These are phyloP conservation scores for Mrakia gelida DNA, from an alignment of 768 basidiomycete genomes.

Conservation along the genomic window DNA sequence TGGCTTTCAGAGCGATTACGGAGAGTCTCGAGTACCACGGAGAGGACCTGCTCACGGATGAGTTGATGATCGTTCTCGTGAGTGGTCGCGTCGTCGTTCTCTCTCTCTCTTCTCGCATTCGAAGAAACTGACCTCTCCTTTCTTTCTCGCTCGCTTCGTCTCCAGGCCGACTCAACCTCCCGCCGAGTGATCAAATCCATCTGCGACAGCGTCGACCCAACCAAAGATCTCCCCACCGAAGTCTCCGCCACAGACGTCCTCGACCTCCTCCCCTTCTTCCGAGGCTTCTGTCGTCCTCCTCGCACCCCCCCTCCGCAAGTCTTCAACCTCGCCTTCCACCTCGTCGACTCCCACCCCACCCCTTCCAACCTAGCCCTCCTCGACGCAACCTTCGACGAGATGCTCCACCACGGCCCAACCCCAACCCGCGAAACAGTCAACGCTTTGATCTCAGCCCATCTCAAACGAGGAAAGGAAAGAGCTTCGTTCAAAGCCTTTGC, in stretches of 20 bases:
- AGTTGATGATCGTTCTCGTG: conserved; percentile 3
- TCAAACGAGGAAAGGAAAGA: background rate
- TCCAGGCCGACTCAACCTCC: background rate
- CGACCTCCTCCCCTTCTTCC: conserved; percentile 19
- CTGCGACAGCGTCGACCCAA: background rate
- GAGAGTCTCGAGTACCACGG: conserved; percentile 10
- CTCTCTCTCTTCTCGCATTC: background rate
- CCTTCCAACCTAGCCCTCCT: background rate
- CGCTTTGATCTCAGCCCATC: background rate
- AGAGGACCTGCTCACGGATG: conserved; percentile 19
- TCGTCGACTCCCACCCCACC: conserved; percentile 15
- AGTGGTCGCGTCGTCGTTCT: background rate
- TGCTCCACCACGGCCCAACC: conserved; percentile 11
- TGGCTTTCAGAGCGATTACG: conserved; percentile 6
- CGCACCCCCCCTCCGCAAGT: background rate
- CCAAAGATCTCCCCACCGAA: background rate
- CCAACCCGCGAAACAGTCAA: conserved; percentile 9
- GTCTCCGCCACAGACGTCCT: background rate
- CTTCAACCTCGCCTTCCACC: conserved; percentile 7
- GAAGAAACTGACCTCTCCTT: background rate
- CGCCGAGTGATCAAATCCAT: conserved; percentile 1
- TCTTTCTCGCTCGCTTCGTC: background rate
- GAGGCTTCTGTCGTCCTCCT: conserved; percentile 7
- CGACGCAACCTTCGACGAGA: background rate
- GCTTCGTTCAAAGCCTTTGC: background rate